Evolutionary conservation across 805 yeast species (phyloP), one percentile per base, ranked within the genome.

Genomic region (Suhomyces sp.): DNA sequence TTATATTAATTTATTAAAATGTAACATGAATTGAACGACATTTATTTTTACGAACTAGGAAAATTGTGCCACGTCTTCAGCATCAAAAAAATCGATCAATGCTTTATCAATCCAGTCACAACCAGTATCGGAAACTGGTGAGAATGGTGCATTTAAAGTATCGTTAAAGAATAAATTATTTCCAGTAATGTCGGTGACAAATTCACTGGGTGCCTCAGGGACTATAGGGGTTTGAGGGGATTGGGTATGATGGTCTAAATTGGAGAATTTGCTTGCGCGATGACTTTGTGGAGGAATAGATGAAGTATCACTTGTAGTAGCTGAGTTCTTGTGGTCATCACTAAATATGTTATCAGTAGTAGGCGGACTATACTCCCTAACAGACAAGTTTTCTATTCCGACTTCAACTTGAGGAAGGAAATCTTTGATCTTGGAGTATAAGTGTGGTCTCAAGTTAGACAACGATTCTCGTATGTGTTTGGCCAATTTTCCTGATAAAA

Each of bases 51-150:
- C n/a, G n/a, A 20, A 20, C 10, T 20, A 20, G 7, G 22, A 7
- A 20, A 20, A 20, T 20, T 20, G 22, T 20, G 22, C 29, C 25
- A 33, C 5, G 23, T 20, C 25, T 9, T 34, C 37, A 15, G 28
- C n/a, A 22, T 34, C 37, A 17, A 34, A 34, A 21, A 29, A 39
- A 18, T 39, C 43, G 16, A 39, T 15, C 25, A 39, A 26, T 8
- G 43, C 32, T 36, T 72, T 74, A 47, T 74, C 80, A 29, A 74
- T 72, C 79, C 79, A 74, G 43, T 74, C 76, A 58, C 80, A 74
- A 0, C 80, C 80, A 3, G 79, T 73, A 28, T 74, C 79, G 5
- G 72, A 54, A 5, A 40, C 35, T 4, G 47, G 46, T 16, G 32
- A 33, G 25, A 19, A 7, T 8, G 26, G 11, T 5, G 3, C 21